Evolutionary conservation across 768 basidiomycete genomes (phyloP), one percentile per base, ranked within the genome.

Genomic region (Russula compacta): DNA sequence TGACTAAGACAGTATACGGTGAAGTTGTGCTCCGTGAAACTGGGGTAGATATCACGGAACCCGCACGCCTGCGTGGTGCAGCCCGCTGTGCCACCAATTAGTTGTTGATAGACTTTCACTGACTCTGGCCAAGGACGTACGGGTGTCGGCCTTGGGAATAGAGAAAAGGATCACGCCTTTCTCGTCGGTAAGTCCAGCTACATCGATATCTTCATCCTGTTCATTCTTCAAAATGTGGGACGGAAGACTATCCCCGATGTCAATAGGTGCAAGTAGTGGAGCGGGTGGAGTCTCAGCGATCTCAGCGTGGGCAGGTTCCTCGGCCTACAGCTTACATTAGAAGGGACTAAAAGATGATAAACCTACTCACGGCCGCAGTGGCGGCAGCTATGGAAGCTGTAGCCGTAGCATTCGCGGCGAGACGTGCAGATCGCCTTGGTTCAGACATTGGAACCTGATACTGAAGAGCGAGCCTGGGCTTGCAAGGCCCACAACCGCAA

Each of bases 61-160:
- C 86, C 89, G 70, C 95, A 98, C 0, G 95, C 94, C 71, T 98
- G 94, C 39, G 75, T 86, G 3, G 93, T 98, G 75, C 95, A 97
- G 36, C 95, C 93, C 56, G 88, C 89, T 90, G 63, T 9, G 53
- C 21, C 48, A 32, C 52, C n/a, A 12, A 59, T 38, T n/a, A 52
- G 47, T 21, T n/a, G n/a, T n/a, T n/a, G 32, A 24, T n/a, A 17
- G 62, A 12, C 33, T 40, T 56, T 17, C 55, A 12, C n/a, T 19
- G 56, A 11, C 36, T 51, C 29, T 59, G 21, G 35, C 35, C 51
- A 65, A 72, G 58, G 33, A 76, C 86, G 66, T 67, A 92, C 87
- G 84, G 19, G 89, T 92, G 74, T 92, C 89, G 44, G 88, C 91
- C 73, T 86, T 93, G 60, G 87, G 91, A 2, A 92, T 83, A 4